Evolutionary conservation across 768 basidiomycete species (phyloP), one percentile per base, ranked within the genome.

Genomic region (Boletus coccyginus): DNA sequence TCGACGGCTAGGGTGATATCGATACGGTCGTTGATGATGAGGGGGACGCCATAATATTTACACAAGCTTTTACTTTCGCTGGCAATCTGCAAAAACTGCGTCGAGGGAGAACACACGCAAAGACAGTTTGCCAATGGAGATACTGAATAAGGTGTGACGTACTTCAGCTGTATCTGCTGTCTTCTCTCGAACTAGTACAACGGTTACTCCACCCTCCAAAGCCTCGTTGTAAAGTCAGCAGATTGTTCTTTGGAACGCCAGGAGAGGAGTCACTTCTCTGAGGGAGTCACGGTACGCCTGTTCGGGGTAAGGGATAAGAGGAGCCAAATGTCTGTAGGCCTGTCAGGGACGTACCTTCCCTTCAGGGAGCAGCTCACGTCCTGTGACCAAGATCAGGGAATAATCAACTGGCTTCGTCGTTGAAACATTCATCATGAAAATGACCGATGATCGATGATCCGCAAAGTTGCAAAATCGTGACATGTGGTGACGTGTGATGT

Each of bases 111-210:
- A 19, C 13, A 48, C 47, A 46, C 40, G 19, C 46, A 49, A 33
- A 33, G 31, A 52, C 13, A 27, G 32, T 48, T 17, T 31, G 35
- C 13, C 14, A 40, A n/a, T 12, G 11, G 39, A 12, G 40, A 56
- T 48, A 2, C 1, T 38, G 33, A 50, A 47, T n/a, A 9, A 8
- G n/a, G 27, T 38, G 10, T 14, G 8, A 70, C 82, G 63, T 46
- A 89, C 92, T 73, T 94, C 90, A 24, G 80, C 80, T 0, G 93
- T 95, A 58, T 94, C 92, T 0, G 80, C 72, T 12, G 82, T 71
- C 71, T 98, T 98, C 72, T 98, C 95, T 38, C 94, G 81, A 17
- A 96, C 78, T 71, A 97, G 95, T 6, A 97, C 92, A 46, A 95
- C 66, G 2, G 92, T 94, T 1, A 96, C 93, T 3, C 94, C 94